Conservation (phyloP, 2,329 filamentous ascomycete genomes). For the Lachnellula arida region DNA sequence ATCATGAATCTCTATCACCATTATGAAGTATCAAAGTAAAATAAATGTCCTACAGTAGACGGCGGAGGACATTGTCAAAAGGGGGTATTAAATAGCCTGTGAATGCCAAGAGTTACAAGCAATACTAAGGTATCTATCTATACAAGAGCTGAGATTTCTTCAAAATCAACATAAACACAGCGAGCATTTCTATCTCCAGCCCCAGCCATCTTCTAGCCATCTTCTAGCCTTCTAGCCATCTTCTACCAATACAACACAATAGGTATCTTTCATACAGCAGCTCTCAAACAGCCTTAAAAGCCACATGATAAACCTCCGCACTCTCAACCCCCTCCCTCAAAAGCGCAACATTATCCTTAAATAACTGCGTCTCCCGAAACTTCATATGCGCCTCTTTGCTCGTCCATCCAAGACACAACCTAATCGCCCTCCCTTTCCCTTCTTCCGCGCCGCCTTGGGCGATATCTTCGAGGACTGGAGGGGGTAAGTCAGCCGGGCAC, state of each 20-base stretch:
- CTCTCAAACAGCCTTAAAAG: not conserved
- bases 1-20: no score
- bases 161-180: no score
- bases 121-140: no score
- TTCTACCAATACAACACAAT: not conserved
- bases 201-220: no score
- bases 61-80: no score
- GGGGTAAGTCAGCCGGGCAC: no score
- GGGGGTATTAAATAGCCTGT: no score
- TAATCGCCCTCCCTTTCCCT: slow-evolving; percentile 13
- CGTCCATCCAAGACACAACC: slow-evolving; percentile 22
- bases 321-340: slow-evolving; percentile 14
- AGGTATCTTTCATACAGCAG: not conserved
- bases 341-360: slow-evolving; percentile 16
- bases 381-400: slow-evolving; percentile 21
- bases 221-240: not conserved
- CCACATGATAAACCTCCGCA: slow-evolving; percentile 14
- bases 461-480: not conserved
- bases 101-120: no score
- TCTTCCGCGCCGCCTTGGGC: not conserved
- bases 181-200: no score
- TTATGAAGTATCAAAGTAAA: no score
- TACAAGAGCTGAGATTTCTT: no score
- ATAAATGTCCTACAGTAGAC: no score
- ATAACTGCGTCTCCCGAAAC: slow-evolving; percentile 20